Base-by-base conservation (phyloP, 352 stramenopile genomes). In the Hyaloperonospora arabidopsidis region DNA sequence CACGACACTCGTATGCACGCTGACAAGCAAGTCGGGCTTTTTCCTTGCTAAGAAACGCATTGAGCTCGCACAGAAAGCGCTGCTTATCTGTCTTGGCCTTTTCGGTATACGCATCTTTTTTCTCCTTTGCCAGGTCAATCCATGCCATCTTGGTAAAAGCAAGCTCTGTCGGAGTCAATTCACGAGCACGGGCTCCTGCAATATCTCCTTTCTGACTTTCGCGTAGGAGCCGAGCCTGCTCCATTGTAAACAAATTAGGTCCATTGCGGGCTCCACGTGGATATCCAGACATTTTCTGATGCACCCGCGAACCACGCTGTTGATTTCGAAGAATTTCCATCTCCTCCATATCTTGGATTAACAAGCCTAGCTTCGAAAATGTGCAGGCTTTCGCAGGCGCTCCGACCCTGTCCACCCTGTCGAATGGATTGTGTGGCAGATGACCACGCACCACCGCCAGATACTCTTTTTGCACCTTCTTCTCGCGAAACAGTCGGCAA, bases 391-490 rank as follows among this genome's bases (percentile, higher is more conserved):
- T 76, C 7, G 55, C 52, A 46, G 34, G 5, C 61, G 39, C 11
- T 22, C 47, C 38, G 43, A 52, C 28, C 14, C 19, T 45, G 19
- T 57, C 34, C 19, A 51, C 25, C 46, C 52, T 62, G 12, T 85
- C 63, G 10, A 47, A 55, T 14, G 79, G 75, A 25, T 86, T 54
- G 43, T 86, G 79, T 2, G 77, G 71, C 19, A 94, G 39, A 45
- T 89, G 74, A 5, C 85, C 86, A 7, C 70, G 68, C 18, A 95
- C 76, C 18, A 96, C 61, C 0, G 86, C 85, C 28, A 95, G 60
- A 63, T 96, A 96, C 45, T 87, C 71, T 44, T 96, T 96, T 52
- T 89, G 68, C 22, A 86, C 78, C 34, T 72, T 62, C 53, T 93
- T 87, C 46, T 91, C 71, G 7, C 77, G 72, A 45, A 96, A 96